phyloP scores from a whole-genome alignment of 441 rosid species.

The Populus hybrid region DNA sequence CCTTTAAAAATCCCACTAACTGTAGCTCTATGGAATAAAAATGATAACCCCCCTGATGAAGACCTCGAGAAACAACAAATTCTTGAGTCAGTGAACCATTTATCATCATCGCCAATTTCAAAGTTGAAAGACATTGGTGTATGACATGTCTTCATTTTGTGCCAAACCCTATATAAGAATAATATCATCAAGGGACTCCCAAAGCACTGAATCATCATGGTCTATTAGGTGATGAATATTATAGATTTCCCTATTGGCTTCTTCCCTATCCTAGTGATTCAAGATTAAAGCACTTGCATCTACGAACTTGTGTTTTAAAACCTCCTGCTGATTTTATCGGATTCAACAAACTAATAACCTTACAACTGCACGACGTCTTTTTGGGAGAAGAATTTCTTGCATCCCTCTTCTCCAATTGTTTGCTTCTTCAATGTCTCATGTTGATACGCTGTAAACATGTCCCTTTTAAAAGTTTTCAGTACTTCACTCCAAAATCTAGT shows the following conservation, averaged over 20 bases:
- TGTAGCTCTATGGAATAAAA: too few relatives aligned
- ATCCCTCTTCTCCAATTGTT: not conserved
- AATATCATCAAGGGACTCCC: too few relatives aligned
- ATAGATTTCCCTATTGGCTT: not conserved
- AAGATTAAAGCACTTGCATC: not conserved
- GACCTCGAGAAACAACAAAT: too few relatives aligned
- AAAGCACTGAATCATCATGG: not conserved
- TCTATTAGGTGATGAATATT: not conserved
- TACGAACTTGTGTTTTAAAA: not conserved
- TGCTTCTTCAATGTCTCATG: not conserved
- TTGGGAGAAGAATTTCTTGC: not conserved
- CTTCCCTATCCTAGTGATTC: not conserved
- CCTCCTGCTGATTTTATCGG: not conserved
- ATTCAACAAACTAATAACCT: not conserved
- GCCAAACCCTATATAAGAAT: too few relatives aligned
- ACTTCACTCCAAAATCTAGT: not conserved
- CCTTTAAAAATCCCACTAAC: too few relatives aligned
- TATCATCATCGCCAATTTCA: too few relatives aligned
- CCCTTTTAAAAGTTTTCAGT: not conserved
- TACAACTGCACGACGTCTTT: not conserved
- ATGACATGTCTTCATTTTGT: too few relatives aligned
- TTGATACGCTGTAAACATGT: not conserved
- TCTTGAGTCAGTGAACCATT: too few relatives aligned
- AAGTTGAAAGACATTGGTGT: too few relatives aligned
- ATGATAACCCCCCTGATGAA: too few relatives aligned